A percentile compares a stretch with the other conserved stretches of the same genome.
These are phyloP conservation scores for Epichloe sp. DNA, from an alignment of 2,329 filamentous ascomycete genomes.

Conservation along the genomic window DNA sequence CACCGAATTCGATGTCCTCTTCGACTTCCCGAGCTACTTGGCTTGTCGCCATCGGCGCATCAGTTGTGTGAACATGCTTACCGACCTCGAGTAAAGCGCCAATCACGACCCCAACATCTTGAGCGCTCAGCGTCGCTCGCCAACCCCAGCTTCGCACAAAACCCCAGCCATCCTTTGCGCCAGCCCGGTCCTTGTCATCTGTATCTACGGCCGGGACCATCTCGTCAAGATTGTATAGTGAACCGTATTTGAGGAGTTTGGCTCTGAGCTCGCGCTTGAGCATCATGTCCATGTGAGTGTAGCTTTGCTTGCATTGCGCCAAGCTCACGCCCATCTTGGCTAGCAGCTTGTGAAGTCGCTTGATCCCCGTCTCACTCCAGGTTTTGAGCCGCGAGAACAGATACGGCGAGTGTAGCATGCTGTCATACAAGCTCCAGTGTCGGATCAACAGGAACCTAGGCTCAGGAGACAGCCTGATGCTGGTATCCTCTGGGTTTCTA, in stretches of 20 bases:
- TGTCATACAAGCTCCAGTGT: conserved; percentile 96
- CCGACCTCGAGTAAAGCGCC: conserved; percentile 90
- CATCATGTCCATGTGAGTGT: conserved; percentile 97
- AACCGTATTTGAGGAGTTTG: conserved; percentile 81
- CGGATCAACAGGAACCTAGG: conserved; percentile 84
- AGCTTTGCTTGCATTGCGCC: conserved; percentile 86
- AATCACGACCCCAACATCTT: conserved; percentile 86
- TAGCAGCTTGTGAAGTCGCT: conserved; percentile 81
- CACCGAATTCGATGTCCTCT: conserved; percentile 33
- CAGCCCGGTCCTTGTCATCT: conserved; percentile 53
- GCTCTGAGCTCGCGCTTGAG: conserved; percentile 77
- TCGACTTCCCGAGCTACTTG: conserved; percentile 28
- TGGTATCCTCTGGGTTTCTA: conserved; percentile 76
- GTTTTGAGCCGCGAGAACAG: conserved; percentile 84
- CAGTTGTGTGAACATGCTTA: conserved; percentile 31
- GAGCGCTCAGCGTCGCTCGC: conserved; percentile 85
- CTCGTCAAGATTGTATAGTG: conserved; percentile 85
- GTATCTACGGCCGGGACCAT: conserved; percentile 71
- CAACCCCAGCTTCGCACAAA: conserved; percentile 97
- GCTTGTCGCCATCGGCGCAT: conserved; percentile 16
- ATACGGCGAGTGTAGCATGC: conserved; percentile 95
- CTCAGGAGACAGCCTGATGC: conserved; percentile 85
- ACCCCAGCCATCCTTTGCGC: conserved; percentile 84
- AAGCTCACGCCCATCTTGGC: conserved; percentile 97
- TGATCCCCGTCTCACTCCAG: conserved; percentile 82